Evolutionary conservation across 1,284 basidiomycete species (phyloP).

Genomic region (Sphagnurus paluster): DNA sequence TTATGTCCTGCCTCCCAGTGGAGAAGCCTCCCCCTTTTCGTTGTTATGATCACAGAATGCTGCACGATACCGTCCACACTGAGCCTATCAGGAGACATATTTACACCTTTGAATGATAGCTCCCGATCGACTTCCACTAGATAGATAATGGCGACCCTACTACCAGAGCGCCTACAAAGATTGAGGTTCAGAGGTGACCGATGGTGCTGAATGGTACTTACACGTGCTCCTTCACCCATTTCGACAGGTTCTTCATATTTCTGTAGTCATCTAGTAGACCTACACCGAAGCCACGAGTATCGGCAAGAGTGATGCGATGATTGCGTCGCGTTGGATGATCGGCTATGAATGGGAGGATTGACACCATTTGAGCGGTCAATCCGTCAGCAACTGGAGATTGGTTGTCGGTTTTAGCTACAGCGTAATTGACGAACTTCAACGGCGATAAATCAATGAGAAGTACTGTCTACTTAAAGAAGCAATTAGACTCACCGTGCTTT

Average conservation of each 20-base stretch:
- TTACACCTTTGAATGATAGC: background rate
- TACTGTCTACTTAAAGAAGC: background rate
- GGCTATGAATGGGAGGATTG: background rate
- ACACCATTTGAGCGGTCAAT: background rate
- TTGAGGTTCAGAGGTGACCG: background rate
- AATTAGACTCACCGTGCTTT: constrained; percentile 7
- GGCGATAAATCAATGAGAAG: background rate
- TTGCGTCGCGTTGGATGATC: background rate
- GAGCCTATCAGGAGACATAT: background rate
- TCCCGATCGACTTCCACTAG: constrained; percentile 4
- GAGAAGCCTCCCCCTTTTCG: constrained; percentile 2
- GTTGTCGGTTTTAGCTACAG: background rate
- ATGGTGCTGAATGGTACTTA: background rate
- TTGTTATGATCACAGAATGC: background rate
- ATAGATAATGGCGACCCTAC: background rate
- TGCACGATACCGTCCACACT: background rate
- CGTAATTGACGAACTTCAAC: constrained; percentile 5
- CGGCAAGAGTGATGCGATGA: background rate
- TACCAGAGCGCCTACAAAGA: background rate
- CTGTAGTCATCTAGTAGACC: background rate
- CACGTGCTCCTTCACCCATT: background rate
- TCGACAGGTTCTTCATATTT: background rate
- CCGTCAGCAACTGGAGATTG: background rate
- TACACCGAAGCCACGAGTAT: constrained; percentile 6
- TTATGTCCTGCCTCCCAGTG: background rate